Evolutionary conservation across 352 stramenopile genomes (phyloP).

Genomic region (Pythium rishiriense): DNA sequence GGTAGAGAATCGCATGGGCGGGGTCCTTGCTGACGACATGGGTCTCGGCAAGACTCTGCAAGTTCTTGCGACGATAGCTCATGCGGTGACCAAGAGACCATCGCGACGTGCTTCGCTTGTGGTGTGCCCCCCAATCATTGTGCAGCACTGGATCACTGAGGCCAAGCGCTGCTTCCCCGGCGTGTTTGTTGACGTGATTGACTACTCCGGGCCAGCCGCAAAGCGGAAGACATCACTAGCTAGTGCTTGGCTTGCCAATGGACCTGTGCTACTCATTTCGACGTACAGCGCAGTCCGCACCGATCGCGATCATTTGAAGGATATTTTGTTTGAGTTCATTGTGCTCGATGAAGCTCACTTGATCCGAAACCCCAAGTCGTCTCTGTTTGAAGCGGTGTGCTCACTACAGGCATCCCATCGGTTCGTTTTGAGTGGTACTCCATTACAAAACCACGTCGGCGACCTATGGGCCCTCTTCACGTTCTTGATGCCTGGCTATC

Average conservation of each 20-base stretch:
- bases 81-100: conserved; percentile 6
- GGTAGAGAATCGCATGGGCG: conserved; percentile 68
- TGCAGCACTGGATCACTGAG: conserved; percentile 95
- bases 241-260: conserved; percentile 25
- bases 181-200: conserved; percentile 63
- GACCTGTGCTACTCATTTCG: conserved; percentile 55
- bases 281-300: conserved; percentile 89
- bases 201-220: conserved; percentile 69
- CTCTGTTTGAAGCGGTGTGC: conserved; percentile 83
- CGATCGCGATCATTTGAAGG: conserved; percentile 57
- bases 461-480: conserved; percentile 98
- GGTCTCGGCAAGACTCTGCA: conserved; percentile 96
- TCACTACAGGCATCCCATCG: conserved; percentile 83
- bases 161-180: conserved; percentile 80
- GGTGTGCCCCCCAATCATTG: conserved; percentile 94
- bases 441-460: conserved; percentile 96
- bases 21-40: conserved; percentile 88
- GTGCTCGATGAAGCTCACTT: conserved; percentile 98
- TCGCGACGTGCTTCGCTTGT: conserved; percentile 49
- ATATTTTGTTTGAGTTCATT: conserved; percentile 62
- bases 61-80: conserved; percentile 86
- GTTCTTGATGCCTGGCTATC: conserved; percentile 97
- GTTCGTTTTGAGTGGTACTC: conserved; percentile 96
- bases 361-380: conserved; percentile 94
- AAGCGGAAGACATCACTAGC: conserved; percentile 47